A percentile compares a stretch with the other conserved stretches of the same genome.
phyloP scores from a whole-genome alignment of 495 filamentous ascomycete species.

The Xylaria curta region DNA sequence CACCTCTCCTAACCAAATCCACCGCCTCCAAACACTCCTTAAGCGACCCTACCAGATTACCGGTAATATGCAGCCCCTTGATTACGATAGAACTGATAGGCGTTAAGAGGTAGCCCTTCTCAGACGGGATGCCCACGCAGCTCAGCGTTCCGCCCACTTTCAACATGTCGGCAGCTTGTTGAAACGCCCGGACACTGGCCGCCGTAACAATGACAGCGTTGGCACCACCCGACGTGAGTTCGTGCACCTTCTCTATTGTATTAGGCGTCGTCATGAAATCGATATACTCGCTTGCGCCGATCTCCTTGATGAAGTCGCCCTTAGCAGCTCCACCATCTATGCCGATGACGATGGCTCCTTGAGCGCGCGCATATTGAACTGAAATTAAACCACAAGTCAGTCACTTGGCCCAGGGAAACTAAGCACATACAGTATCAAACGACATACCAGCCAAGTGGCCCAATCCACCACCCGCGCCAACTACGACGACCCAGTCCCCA shows the following conservation, averaged over 20 bases:
- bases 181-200: constrained; percentile 53
- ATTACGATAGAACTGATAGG: constrained; percentile 57
- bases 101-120: constrained; percentile 50
- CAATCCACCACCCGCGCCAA: constrained; percentile 58
- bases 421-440: constrained; percentile 1
- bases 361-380: constrained; percentile 58
- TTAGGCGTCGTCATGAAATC: constrained; percentile 50
- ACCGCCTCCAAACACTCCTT: constrained; percentile 61
- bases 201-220: constrained; percentile 47
- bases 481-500: constrained; percentile 55
- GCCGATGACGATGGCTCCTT: constrained; percentile 54
- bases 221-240: constrained; percentile 51
- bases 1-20: constrained; percentile 51
- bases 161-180: constrained; percentile 58
- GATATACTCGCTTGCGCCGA: constrained; percentile 54
- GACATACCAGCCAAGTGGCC: constrained; percentile 53
- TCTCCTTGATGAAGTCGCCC: constrained; percentile 46
- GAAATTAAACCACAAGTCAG: background rate
- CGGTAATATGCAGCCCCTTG: constrained; percentile 53
- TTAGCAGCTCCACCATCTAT: constrained; percentile 54
- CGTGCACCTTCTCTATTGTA: constrained; percentile 45
- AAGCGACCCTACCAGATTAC: constrained; percentile 56
- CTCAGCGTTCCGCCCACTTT: constrained; percentile 56
- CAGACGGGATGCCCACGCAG: constrained; percentile 57
- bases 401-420: background rate